Base-by-base conservation (phyloP, 2,329 filamentous ascomycete genomes). In the Pseudopyricularia javanii region DNA sequence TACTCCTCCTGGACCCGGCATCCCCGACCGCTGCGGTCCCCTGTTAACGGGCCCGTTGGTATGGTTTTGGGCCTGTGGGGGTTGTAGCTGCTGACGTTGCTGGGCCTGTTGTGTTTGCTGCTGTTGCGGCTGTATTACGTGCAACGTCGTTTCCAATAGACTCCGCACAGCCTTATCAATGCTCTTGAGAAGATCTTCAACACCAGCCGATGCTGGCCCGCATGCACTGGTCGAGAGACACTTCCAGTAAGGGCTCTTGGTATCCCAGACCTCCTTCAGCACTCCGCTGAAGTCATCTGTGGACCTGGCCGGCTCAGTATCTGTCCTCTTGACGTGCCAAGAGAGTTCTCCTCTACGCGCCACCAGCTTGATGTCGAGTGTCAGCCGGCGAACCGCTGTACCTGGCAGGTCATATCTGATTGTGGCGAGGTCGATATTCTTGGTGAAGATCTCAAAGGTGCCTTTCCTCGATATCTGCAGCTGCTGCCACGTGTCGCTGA, bases 341-440 rank as follows among this genome's bases (percentile, higher is more conserved):
- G 71, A 74, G 3, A 70, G 61, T 47, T 71, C 67, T 24, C 73
- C 75, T 35, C 70, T 69, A 15, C 76, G 73, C 9, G 68, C 64
- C 51, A 68, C 69, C 49, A 82, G 67, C 47, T 69, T 70, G n/a
- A 82, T 65, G 35, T 79, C 73, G 35, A 86, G 64, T 2, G 68
- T 66, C n/a, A 81, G 61, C 17, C 67, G 64, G 34, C 69, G 68
- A 20, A 59, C 56, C 8, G 62, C 56, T 4, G 59, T 56, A 1
- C 49, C 37, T 8, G 59, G 49, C 15, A 82, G 58, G 5, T 62
- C 65, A 59, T 84, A 85, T 35, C 73, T 72, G 7, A 86, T 63
- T 8, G 70, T 70, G 51, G 79, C 74, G 73, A 76, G 82, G 58
- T 83, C 79, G 2, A 82, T 65, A 1, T 74, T 69, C 56, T 75